Evolutionary conservation across 495 filamentous ascomycete genomes (phyloP), one percentile per base, ranked within the genome.

Genomic region (Stereocaulon alpinum): DNA sequence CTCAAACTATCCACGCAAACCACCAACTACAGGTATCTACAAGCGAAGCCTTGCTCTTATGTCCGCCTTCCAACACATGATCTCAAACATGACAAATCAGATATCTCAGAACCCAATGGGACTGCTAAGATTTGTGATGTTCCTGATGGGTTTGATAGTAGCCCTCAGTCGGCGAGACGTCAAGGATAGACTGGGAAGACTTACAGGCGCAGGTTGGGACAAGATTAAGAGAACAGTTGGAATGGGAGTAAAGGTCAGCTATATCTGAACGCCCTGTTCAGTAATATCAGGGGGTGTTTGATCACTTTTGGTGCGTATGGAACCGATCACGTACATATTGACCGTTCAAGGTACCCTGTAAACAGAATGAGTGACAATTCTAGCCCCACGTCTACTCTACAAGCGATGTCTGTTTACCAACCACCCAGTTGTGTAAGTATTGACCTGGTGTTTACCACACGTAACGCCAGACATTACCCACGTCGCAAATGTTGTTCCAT

Each of bases 231-330:
- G 82, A 40, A 98, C 93, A 0, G 85, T 92, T 17, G 91, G 92
- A 0, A 96, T 97, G 92, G 93, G 94, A 1, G 88, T 95, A 54
- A 97, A 96, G 74, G 91, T 98, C 66, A 94, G 86, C 72, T 98
- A 98, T 76, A 93, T 98, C 56, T 96, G 63, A 52, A n/a, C 30
- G 18, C 27, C 12, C 1, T n/a, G 32, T 1, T 32, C 49, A 22
- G 6, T 1, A n/a, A 15, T 18, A 11, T 4, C 1, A n/a, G 27
- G 3, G 29, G 30, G 4, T 17, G 9, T 29, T 1, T 6, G 6
- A 34, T 18, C n/a, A 32, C 15, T 1, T 52, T 17, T 34, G 9
- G 6, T 37, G 30, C 27, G 27, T n/a, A 37, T 29, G 20, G 4
- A 5, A 18, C 1, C 3, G 10, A 7, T 44, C 42, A 44, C 3